Evolutionary conservation across 2,329 filamentous ascomycete species (phyloP).

Genomic region (Blumeria graminis): DNA sequence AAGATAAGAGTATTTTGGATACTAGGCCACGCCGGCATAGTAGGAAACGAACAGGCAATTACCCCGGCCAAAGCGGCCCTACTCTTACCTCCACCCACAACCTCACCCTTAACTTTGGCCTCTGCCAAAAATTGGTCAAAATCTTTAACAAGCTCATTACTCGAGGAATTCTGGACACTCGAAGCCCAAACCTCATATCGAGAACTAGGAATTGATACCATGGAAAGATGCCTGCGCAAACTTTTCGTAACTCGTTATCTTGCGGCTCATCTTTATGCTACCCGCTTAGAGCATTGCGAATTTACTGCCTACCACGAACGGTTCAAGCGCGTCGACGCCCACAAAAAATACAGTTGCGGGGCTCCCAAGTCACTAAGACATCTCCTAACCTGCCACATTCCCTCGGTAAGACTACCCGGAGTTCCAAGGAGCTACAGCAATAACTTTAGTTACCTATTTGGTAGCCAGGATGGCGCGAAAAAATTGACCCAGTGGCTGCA

Average conservation of each 20-base stretch:
- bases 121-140: too few species aligned
- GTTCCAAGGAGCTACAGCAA: neutral
- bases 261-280: neutral
- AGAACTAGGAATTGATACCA: neutral
- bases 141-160: too few species aligned
- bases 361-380: neutral
- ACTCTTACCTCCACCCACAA: too few species aligned
- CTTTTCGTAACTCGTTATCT: neutral
- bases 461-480: neutral
- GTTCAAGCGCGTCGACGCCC: neutral
- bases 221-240: neutral
- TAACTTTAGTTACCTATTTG: neutral
- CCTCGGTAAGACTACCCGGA: neutral
- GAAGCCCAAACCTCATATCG: neutral
- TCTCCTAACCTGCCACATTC: neutral
- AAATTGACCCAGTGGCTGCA: neutral
- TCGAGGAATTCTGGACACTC: neutral
- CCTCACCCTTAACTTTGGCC: too few species aligned
- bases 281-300: neutral
- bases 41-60: too few species aligned
- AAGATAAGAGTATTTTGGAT: too few species aligned
- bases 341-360: neutral
- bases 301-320: neutral
- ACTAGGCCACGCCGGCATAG: too few species aligned
- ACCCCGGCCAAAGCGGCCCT: too few species aligned